These are phyloP conservation scores for Aspergillus neotritici DNA, from an alignment of 2,329 filamentous ascomycete species.

Conservation along the genomic window DNA sequence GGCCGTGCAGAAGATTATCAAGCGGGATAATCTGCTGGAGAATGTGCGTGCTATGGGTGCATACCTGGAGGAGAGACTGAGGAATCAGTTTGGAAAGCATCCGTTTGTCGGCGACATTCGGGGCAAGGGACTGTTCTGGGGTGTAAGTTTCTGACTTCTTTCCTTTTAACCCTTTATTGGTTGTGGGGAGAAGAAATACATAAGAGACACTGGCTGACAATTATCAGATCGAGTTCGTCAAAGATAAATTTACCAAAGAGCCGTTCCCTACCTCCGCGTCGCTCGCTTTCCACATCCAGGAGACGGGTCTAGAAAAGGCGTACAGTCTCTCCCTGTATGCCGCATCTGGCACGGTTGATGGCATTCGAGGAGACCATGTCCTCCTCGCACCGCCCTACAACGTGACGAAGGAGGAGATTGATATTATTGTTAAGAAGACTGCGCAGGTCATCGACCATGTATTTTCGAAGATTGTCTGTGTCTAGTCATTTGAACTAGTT, in stretches of 20 bases:
- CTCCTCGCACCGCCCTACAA: slow-evolving; percentile 66
- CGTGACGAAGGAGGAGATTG: slow-evolving; percentile 52
- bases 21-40: slow-evolving; percentile 51
- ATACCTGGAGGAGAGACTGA: slow-evolving; percentile 39
- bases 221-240: slow-evolving; percentile 51
- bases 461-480: slow-evolving; percentile 27
- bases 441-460: slow-evolving; percentile 49
- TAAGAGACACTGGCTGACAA: background rate
- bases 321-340: slow-evolving; percentile 58
- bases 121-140: slow-evolving; percentile 56
- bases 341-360: slow-evolving; percentile 56
- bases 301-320: slow-evolving; percentile 41
- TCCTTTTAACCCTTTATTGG: background rate
- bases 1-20: slow-evolving; percentile 57
- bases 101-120: slow-evolving; percentile 54
- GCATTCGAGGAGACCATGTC: slow-evolving; percentile 60
- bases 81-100: slow-evolving; percentile 40
- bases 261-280: slow-evolving; percentile 45
- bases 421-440: slow-evolving; percentile 50
- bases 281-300: slow-evolving; percentile 48
- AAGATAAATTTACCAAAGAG: slow-evolving; percentile 49
- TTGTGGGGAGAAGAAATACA: background rate
- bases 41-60: slow-evolving; percentile 54
- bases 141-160: slow-evolving; percentile 38
- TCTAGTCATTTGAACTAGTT: background rate